phyloP scores from a whole-genome alignment of 78 protist genomes.

The Polysphondylium violaceum region DNA sequence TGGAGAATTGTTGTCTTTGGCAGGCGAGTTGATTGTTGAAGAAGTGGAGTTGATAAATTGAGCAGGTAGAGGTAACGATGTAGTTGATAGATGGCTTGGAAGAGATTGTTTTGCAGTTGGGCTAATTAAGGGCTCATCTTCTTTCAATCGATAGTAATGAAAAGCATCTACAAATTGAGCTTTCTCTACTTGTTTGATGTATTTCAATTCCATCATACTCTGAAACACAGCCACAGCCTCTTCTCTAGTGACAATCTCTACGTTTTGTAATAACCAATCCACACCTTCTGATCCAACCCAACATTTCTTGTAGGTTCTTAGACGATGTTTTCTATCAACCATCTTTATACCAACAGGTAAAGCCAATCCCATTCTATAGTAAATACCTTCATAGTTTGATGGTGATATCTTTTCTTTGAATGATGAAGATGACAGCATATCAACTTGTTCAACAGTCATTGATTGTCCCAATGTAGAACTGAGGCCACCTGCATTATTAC shows the following conservation, averaged over 20 bases:
- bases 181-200: constrained; percentile 53
- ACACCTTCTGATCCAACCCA: constrained; percentile 48
- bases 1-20: constrained; percentile 26
- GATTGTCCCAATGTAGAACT: not conserved
- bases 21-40: constrained; percentile 15
- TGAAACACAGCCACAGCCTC: constrained; percentile 12
- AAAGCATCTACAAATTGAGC: constrained; percentile 56
- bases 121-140: constrained; percentile 21
- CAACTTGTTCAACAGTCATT: constrained; percentile 4
- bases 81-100: not conserved
- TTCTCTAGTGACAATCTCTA: constrained; percentile 36
- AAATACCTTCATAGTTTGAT: constrained; percentile 19
- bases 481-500: not conserved
- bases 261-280: constrained; percentile 65
- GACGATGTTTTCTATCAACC: constrained; percentile 28
- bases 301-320: constrained; percentile 48
- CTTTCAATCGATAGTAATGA: constrained; percentile 56
- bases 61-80: not conserved
- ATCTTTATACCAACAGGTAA: constrained; percentile 54
- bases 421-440: not conserved
- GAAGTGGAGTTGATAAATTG: not conserved
- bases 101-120: constrained; percentile 7
- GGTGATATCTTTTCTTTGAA: constrained; percentile 55
- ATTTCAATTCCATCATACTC: constrained; percentile 33
- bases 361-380: constrained; percentile 23